Evolutionary conservation across 176 grass and related monocot genomes (phyloP), one percentile per base, ranked within the genome.

Genomic region (Cocos nucifera): DNA sequence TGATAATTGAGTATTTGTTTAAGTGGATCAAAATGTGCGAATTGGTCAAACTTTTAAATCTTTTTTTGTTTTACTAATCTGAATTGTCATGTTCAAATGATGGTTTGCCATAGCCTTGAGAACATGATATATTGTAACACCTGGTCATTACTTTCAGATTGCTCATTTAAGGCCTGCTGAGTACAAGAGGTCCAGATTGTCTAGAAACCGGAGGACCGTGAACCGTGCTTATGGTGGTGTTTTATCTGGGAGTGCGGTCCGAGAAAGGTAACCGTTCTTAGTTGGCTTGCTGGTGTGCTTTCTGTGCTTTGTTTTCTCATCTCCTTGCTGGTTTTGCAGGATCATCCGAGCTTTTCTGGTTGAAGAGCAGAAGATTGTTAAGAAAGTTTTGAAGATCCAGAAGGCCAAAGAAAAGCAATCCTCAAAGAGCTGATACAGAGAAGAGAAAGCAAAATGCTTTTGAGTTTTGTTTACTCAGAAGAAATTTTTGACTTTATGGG

Each of bases 361-460:
- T 49, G 90, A 95, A 78, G 90, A 89, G 80, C 86, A 95, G 82
- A 95, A 95, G 77, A 95, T 95, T 74, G 90, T 95, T 70, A 95
- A 95, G 83, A 95, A 95, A 39, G 86, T 95, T 60, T 82, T 95
- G 80, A 95, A 95, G 79, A 57, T 95, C 59, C 86, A 95, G 75
- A 95, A 95, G 55, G 78, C 86, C 48, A 88, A 88, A 51, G 81
- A 88, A 26, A 95, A 95, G 75, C 74, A 77, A 7, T 7, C 75
- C 22, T 69, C 82, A 6, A 95, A 88, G 81, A 44, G 66, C 77
- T 85, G 35, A 78, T 82, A 63, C 53, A 56, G 20, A 49, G 16
- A 18, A 67, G 74, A 21, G 30, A 15, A 66, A 19, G 49, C 35
- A 56, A 16, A 69, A 56, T 57, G 66, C 29, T 69, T 57, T 17